Evolutionary conservation across 2,329 filamentous ascomycete genomes (phyloP).

Genomic region (Botryotinia narcissicola): DNA sequence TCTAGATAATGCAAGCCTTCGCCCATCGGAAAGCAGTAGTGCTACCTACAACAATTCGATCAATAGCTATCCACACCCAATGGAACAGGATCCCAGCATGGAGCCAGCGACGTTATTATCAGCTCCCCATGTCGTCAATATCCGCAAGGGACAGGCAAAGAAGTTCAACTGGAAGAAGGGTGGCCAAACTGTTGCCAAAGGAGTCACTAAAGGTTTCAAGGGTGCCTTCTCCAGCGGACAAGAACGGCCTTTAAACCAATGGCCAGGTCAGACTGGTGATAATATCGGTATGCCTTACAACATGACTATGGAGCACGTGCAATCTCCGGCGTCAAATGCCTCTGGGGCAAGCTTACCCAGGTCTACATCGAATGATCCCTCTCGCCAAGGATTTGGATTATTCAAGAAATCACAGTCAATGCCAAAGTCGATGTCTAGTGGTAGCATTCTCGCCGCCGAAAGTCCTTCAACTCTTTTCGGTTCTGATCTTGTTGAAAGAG

Average conservation of each 20-base stretch:
- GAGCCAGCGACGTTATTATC: constrained; percentile 37
- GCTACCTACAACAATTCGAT: constrained; percentile 38
- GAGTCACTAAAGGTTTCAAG: constrained; percentile 90
- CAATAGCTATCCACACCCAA: constrained; percentile 36
- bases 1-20: constrained; percentile 40
- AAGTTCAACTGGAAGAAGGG: constrained; percentile 99
- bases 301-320: constrained; percentile 58
- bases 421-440: constrained; percentile 50
- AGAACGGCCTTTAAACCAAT: constrained; percentile 49
- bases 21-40: constrained; percentile 41
- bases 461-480: constrained; percentile 71
- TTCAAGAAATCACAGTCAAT: constrained; percentile 51
- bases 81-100: constrained; percentile 38
- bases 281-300: constrained; percentile 70
- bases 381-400: constrained; percentile 56
- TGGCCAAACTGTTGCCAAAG: constrained; percentile 88
- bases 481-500: constrained; percentile 80
- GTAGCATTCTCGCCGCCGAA: constrained; percentile 46
- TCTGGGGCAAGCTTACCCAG: constrained; percentile 33
- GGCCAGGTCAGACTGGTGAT: constrained; percentile 57
- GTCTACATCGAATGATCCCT: constrained; percentile 33
- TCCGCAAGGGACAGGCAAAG: constrained; percentile 83
- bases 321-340: constrained; percentile 40
- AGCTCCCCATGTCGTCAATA: constrained; percentile 88
- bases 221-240: constrained; percentile 69